phyloP scores from a whole-genome alignment of 345 rosid genomes.

The Citrus australasica region DNA sequence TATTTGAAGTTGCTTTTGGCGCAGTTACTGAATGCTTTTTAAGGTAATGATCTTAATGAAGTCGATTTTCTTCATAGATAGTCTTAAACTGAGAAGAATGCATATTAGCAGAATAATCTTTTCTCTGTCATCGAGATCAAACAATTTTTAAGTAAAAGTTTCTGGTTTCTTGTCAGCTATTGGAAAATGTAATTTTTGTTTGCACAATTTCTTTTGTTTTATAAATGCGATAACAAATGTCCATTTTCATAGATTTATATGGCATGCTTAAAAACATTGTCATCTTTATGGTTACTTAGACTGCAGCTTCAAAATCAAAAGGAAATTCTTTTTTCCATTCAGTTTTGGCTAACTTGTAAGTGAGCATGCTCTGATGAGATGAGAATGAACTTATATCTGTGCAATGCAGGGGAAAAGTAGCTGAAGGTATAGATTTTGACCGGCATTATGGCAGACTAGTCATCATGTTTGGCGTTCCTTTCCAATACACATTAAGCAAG shows the following conservation, averaged over 20 bases:
- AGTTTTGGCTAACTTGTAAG: neutral
- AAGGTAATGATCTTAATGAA: neutral
- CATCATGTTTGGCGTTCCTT: constrained; percentile 92
- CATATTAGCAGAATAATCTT: neutral
- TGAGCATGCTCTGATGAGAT: neutral
- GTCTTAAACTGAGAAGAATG: neutral
- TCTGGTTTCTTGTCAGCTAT: neutral
- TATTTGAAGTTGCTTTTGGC: neutral
- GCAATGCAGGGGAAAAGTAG: constrained; percentile 87
- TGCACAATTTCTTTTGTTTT: neutral
- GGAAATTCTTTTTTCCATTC: neutral
- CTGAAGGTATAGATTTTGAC: constrained; percentile 99
- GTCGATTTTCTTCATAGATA: neutral
- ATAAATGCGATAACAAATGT: neutral
- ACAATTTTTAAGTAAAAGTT: neutral
- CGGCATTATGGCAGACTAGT: constrained; percentile 97
- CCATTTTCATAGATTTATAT: neutral
- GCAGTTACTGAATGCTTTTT: neutral
- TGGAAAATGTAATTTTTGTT: neutral
- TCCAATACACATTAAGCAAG: constrained; percentile 97
- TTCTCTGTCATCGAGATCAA: neutral
- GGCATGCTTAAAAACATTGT: neutral
- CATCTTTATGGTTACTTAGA: neutral
- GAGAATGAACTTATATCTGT: constrained; percentile 1
- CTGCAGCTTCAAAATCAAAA: neutral